Base-by-base conservation (phyloP, 2,329 filamentous ascomycete species). In the Thermoascus crustaceus region DNA sequence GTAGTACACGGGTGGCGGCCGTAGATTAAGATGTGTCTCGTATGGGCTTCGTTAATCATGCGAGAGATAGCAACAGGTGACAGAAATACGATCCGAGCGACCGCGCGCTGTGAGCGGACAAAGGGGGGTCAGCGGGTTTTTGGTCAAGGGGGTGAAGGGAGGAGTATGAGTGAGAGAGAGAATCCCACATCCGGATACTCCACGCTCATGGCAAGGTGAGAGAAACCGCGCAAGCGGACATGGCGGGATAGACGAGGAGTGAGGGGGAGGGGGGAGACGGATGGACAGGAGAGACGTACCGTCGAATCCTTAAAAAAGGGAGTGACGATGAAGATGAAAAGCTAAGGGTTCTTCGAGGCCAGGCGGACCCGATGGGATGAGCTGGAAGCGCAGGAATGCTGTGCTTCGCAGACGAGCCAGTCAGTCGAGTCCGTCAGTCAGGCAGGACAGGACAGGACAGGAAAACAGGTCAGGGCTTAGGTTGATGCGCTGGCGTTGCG, bases 241-340 rank as follows among this genome's bases (percentile, higher is more conserved):
- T 13, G 26, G 26, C 26, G 26, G 26, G 19, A 35, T 32, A 10
- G 10, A 14, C 16, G 31, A 24, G 8, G 20, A 27, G 32, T 30
- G 13, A 34, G 32, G 11, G 23, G 22, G 30, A 9, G 6, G 19
- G 17, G 25, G 22, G 27, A 34, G 42, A 19, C 21, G 30, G 29
- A 40, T 14, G 11, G 23, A 23, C 25, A 9, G 6, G 19, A 14
- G 25, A 19, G 27, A 14, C 52, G 38, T 53, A 60, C 56, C 52
- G 53, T 56, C 48, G 48, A 44, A 44, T 49, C 40, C 34, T n/a
- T n/a, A n/a, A 43, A 57, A 29, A 43, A 57, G 53, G 41, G 54
- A 57, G 43, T 47, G 53, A 58, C 52, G 43, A 46, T 40, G 46
- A 51, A 47, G 39, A 34, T 40, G 38, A 44, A 43, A 37, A 40